Evolutionary conservation across 371 early-diverging fungal genomes (phyloP).

Genomic region (Actinomucor elegans): DNA sequence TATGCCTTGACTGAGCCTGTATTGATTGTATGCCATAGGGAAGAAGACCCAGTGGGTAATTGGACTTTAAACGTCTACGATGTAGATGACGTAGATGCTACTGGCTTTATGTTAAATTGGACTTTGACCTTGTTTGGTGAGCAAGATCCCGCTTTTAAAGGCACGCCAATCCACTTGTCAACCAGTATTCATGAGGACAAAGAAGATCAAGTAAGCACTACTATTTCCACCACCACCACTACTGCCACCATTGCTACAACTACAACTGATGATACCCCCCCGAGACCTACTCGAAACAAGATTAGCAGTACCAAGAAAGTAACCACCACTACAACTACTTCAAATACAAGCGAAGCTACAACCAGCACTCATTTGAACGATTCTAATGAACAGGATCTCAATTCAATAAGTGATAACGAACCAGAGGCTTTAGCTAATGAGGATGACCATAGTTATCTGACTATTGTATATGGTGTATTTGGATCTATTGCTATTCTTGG

Average conservation of each 20-base stretch:
- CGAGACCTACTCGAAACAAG: constrained; percentile 28
- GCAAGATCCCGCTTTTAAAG: constrained; percentile 29
- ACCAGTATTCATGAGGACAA: constrained; percentile 9
- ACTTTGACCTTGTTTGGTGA: constrained; percentile 73
- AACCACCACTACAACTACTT: background rate
- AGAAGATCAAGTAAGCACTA: constrained; percentile 9
- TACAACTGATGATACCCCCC: constrained; percentile 10
- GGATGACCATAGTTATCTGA: background rate
- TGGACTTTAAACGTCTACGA: constrained; percentile 82
- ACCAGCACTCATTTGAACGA: background rate
- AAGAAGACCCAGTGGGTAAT: constrained; percentile 77
- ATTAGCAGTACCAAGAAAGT: background rate
- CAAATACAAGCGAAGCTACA: background rate
- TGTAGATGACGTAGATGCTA: constrained; percentile 37
- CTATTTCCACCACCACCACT: background rate
- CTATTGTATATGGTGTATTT: constrained; percentile 12
- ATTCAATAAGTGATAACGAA: no score
- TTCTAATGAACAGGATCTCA: background rate
- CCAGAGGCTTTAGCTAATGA: background rate
- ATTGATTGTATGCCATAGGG: constrained; percentile 44
- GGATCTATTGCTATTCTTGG: constrained; percentile 20
- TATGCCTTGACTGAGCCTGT: background rate
- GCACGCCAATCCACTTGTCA: constrained; percentile 26
- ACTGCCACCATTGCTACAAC: constrained; percentile 1
- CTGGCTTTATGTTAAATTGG: constrained; percentile 61